Conservation (phyloP, 805 yeast species). For the Kodamaea neixiangensis region DNA sequence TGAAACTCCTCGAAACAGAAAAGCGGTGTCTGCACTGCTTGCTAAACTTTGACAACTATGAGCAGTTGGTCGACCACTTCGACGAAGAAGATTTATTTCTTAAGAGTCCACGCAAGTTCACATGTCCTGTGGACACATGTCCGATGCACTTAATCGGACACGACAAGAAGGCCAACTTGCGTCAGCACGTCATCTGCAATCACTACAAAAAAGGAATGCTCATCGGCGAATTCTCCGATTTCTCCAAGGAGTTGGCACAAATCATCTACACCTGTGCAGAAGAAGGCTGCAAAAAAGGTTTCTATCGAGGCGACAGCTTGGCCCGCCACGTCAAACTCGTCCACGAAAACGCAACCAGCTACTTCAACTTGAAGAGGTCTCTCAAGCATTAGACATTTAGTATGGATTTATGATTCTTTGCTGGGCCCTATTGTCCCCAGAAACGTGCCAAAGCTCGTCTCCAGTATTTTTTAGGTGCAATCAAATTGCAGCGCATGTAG, state of each 20-base stretch:
- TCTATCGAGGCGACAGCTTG: conserved; percentile 18
- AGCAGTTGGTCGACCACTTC: conserved; percentile 37
- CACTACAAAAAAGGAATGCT: conserved; percentile 26
- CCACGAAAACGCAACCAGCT: conserved; percentile 12
- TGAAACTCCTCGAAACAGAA: conserved; percentile 10
- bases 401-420: too few species aligned
- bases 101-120: conserved; percentile 26
- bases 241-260: conserved; percentile 6
- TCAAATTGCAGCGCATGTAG: too few species aligned
- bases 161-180: conserved; percentile 28
- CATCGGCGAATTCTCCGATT: conserved; percentile 6
- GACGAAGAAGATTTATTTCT: conserved; percentile 27
- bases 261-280: conserved; percentile 14
- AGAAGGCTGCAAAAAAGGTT: conserved; percentile 15
- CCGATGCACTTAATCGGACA: conserved; percentile 47
- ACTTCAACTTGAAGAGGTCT: conserved; percentile 8
- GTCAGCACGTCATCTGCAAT: conserved; percentile 29
- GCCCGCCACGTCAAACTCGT: conserved; percentile 17
- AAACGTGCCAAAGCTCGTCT: too few species aligned
- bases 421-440: too few species aligned
- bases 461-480: too few species aligned
- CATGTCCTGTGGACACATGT: conserved; percentile 34
- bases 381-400: too few species aligned
- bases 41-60: conserved; percentile 28
- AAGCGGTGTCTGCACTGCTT: conserved; percentile 30